These are phyloP conservation scores for Acanthamoeba culbertsoni DNA, from an alignment of 208 protist species.

Conservation along the genomic window DNA sequence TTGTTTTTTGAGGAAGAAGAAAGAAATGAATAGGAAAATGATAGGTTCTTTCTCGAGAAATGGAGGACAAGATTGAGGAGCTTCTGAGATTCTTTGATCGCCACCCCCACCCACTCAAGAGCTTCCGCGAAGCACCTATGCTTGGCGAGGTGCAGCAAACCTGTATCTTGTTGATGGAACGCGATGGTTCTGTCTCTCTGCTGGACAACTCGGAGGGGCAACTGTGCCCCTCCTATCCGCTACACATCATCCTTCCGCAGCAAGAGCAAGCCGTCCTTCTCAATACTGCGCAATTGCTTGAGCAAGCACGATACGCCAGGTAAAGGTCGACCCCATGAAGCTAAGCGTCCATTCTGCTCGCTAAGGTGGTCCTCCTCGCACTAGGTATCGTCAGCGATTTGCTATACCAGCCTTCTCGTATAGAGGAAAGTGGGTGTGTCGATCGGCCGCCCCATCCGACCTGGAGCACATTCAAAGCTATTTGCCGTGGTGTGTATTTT, in stretches of 20 bases:
- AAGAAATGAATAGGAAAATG: neutral
- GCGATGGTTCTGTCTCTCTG: neutral
- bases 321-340: too few species aligned
- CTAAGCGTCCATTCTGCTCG: too few species aligned
- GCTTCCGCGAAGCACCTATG: neutral
- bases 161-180: neutral
- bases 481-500: neutral
- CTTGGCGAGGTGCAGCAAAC: neutral
- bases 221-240: conserved; percentile 2
- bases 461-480: neutral
- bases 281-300: neutral
- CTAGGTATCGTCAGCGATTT: neutral
- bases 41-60: neutral
- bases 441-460: neutral
- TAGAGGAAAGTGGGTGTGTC: neutral
- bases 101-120: neutral
- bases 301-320: neutral
- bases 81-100: neutral
- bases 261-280: neutral
- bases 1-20: neutral
- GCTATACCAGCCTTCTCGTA: neutral
- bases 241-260: neutral
- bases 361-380: neutral
- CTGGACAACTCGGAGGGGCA: neutral
- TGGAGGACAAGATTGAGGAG: neutral